Evolutionary conservation across 2,329 filamentous ascomycete species (phyloP).

Genomic region (Ilyonectria mors-panacis): DNA sequence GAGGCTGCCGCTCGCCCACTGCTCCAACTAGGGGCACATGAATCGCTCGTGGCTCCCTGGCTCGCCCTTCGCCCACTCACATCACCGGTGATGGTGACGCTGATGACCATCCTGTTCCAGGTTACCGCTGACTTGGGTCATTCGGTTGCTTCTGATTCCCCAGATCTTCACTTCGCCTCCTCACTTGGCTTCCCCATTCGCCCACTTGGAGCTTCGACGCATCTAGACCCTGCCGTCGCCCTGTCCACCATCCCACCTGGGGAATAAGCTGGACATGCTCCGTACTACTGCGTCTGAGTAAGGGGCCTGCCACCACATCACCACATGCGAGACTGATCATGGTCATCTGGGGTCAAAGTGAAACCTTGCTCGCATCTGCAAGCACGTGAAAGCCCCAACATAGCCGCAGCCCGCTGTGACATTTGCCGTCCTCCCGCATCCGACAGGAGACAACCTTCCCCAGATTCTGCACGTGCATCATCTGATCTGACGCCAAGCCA

Average conservation of each 20-base stretch:
- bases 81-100: constrained; percentile 16
- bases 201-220: background rate
- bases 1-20: background rate
- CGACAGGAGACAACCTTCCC: constrained; percentile 13
- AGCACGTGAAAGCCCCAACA: constrained; percentile 30
- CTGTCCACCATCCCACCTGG: constrained; percentile 14
- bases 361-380: constrained; percentile 11
- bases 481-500: constrained; percentile 24
- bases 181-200: constrained; percentile 11
- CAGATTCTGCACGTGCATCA: constrained; percentile 33
- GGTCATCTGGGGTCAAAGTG: constrained; percentile 13
- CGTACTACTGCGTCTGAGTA: constrained; percentile 8
- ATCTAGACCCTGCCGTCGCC: constrained; percentile 15
- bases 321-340: background rate
- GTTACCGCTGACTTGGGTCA: constrained; percentile 26
- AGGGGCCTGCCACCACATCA: constrained; percentile 3
- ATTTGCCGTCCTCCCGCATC: constrained; percentile 4
- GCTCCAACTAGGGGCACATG: constrained; percentile 19
- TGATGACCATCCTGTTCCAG: constrained; percentile 25
- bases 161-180: constrained; percentile 10
- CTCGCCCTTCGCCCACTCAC: constrained; percentile 11
- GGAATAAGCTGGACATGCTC: background rate
- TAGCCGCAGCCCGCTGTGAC: constrained; percentile 27
- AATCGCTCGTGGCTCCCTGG: constrained; percentile 21
- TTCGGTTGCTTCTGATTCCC: constrained; percentile 20